Evolutionary conservation across 352 stramenopile genomes (phyloP), one percentile per base, ranked within the genome.

Genomic region (Thraustochytrium striatum): DNA sequence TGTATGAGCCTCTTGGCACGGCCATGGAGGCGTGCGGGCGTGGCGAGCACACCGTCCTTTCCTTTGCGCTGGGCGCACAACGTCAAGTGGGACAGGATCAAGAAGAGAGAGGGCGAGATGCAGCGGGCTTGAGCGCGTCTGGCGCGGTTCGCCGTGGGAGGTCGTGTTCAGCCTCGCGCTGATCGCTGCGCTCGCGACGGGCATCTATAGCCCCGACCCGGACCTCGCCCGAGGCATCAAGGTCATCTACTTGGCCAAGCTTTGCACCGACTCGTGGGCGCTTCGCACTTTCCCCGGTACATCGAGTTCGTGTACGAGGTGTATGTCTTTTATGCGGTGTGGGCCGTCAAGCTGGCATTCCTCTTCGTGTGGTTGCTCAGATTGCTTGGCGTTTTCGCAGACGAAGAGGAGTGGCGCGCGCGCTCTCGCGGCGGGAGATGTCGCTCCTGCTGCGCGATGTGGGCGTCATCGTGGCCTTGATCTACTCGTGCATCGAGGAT

Each of bases 31-130:
- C 36, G 2, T 72, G 57, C 38, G 72, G 57, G 0, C 2, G 0
- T 7, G 72, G 58, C 32, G 38, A 38, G 28, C n/a, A 72, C 16
- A 25, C 38, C 3, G 38, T 81, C 5, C 72, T 73, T 19, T 73
- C 38, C 32, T 81, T 81, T 81, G 35, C 72, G 72, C n/a, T 81
- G 72, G 72, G 32, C 65, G 30, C 65, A 75, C 36, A 38, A 75
- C 43, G 61, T 43, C 11, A 72, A 75, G 47, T 75, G 65, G 65
- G 61, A 75, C 25, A 61, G 36, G 58, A 44, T 9, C 44, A 43
- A 21, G 65, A 75, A 21, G 52, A 70, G 36, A 21, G 52, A 70
- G 36, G 52, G 61, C 50, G 61, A 75, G 50, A 32, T 43, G 32
- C 65, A 75, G 44, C 44, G 58, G 19, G 44, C 65, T 75, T 25